These are phyloP conservation scores for Cymbopogon citratus DNA, from an alignment of 176 grass and related monocot genomes.

Conservation along the genomic window DNA sequence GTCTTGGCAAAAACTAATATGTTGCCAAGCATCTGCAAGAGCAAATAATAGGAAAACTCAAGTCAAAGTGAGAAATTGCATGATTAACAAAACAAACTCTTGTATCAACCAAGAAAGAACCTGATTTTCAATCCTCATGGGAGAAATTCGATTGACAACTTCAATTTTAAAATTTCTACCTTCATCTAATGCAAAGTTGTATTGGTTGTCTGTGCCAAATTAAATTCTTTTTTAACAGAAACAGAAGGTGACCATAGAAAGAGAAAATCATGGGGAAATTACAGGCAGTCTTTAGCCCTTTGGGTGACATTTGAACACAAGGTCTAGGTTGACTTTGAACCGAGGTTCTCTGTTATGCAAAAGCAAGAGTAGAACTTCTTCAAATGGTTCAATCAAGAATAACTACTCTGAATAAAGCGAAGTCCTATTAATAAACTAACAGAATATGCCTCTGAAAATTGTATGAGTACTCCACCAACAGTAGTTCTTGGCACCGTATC, in stretches of 20 bases:
- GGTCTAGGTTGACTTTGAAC: not conserved
- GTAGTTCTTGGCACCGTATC: not conserved
- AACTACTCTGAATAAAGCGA: not conserved
- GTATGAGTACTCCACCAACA: not conserved
- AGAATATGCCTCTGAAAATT: not conserved
- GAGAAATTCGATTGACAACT: not conserved
- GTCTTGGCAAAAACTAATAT: constrained; percentile 84
- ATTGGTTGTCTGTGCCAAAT: not conserved
- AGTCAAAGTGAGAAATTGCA: constrained; percentile 21
- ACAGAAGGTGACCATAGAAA: not conserved
- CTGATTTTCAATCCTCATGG: not conserved
- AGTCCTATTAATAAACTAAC: not conserved
- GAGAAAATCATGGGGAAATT: not conserved
- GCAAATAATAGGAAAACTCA: constrained; percentile 6
- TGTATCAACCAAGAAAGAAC: constrained; percentile 4
- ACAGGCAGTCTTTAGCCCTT: not conserved
- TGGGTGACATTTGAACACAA: not conserved
- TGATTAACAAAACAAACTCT: constrained; percentile 5
- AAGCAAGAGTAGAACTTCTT: constrained; percentile 2
- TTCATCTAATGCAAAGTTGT: not conserved
- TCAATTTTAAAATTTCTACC: not conserved
- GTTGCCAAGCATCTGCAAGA: constrained; percentile 86
- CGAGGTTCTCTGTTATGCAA: not conserved
- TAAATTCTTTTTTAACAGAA: not conserved
- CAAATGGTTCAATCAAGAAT: not conserved